phyloP scores from a whole-genome alignment of 164 flowering plant genomes.

The Berberis vulgaris region DNA sequence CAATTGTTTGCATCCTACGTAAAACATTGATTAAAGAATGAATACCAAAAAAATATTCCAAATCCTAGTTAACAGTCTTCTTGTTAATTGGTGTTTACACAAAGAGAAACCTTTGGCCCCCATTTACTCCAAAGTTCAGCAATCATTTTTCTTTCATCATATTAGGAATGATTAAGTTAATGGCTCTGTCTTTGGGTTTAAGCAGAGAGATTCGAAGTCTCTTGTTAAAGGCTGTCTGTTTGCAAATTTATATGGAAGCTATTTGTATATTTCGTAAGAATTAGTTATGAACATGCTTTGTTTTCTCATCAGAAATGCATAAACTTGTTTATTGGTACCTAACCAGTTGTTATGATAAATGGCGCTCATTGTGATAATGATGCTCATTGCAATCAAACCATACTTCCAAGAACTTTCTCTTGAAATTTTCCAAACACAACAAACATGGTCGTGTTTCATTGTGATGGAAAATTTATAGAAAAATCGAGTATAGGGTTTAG shows the following conservation, averaged over 20 bases:
- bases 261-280: too few relatives aligned
- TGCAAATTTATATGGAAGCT: too few relatives aligned
- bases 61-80: not conserved
- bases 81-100: slow-evolving; percentile 5
- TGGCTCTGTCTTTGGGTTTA: not conserved
- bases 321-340: not conserved
- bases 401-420: too few relatives aligned
- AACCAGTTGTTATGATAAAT: not conserved
- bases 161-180: not conserved
- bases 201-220: too few relatives aligned
- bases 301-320: not conserved
- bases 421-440: too few relatives aligned
- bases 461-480: too few relatives aligned
- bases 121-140: not conserved
- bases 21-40: not conserved
- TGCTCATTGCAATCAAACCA: too few relatives aligned
- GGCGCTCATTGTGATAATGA: too few relatives aligned
- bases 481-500: too few relatives aligned
- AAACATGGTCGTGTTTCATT: too few relatives aligned
- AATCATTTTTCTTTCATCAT: not conserved
- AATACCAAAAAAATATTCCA: not conserved
- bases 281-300: not conserved
- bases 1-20: slow-evolving; percentile 7
- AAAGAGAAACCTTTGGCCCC: not conserved
- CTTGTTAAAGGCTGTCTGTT: too few relatives aligned